A percentile compares a stretch with the other conserved stretches of the same genome.
Conservation (phyloP, 805 yeast genomes). For the Candida railenensis region DNA sequence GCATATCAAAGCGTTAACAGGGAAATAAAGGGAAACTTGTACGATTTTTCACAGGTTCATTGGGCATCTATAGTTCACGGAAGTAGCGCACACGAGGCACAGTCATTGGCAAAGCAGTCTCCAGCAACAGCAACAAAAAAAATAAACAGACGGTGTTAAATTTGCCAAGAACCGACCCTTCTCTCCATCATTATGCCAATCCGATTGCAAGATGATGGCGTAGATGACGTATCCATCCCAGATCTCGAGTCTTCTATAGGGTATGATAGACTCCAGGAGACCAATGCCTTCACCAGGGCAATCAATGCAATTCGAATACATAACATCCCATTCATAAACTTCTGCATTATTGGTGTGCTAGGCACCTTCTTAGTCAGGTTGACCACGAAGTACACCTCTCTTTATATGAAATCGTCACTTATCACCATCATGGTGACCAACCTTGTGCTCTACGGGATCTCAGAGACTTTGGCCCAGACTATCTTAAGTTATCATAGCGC, state of each 20-base stretch:
- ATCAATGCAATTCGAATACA: conserved; percentile 37
- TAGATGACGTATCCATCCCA: conserved; percentile 2
- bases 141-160: no score
- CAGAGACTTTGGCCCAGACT: conserved; percentile 87
- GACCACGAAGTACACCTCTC: conserved; percentile 55
- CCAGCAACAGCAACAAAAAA: no score
- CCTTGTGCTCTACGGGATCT: conserved; percentile 79
- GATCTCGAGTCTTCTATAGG: conserved; percentile 1
- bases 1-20: no score
- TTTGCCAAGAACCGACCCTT: no score
- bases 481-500: conserved; percentile 33
- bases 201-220: conserved; percentile 15
- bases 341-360: conserved; percentile 49
- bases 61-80: no score
- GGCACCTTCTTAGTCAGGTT: conserved; percentile 50
- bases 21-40: no score
- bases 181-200: conserved; percentile 21
- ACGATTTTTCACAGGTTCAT: no score
- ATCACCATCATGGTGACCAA: conserved; percentile 82
- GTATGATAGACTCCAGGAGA: neutral
- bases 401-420: conserved; percentile 65
- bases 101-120: no score
- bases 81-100: no score
- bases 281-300: conserved; percentile 15
- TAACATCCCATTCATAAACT: conserved; percentile 58